Evolutionary conservation across 2,329 filamentous ascomycete species (phyloP).

Genomic region (Pseudogymnoascus sp.): DNA sequence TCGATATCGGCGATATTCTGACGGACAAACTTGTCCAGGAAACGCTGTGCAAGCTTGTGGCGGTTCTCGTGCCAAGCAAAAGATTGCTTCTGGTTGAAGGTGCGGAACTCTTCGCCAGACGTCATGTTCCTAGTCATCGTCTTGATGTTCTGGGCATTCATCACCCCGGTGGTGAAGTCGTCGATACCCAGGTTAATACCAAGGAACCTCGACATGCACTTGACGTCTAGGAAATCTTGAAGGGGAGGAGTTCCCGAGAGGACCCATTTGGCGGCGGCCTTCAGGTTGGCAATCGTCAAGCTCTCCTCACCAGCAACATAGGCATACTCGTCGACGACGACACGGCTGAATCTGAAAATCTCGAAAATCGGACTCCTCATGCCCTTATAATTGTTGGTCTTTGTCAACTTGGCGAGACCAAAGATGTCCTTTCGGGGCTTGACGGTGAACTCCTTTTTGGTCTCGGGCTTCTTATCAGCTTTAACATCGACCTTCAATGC

Average conservation of each 20-base stretch:
- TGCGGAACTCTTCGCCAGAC: conserved; percentile 47
- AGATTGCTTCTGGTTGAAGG: conserved; percentile 42
- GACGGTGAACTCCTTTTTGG: not conserved
- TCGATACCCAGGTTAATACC: conserved; percentile 47
- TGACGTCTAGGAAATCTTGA: conserved; percentile 49
- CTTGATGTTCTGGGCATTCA: conserved; percentile 39
- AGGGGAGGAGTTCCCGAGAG: conserved; percentile 56
- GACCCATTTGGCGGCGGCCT: conserved; percentile 41
- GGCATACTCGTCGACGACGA: conserved; percentile 59
- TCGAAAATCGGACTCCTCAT: conserved; percentile 40
- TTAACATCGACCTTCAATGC: not conserved
- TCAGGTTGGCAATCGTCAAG: conserved; percentile 34
- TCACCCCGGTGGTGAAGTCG: conserved; percentile 36
- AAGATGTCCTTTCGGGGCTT: conserved; percentile 9
- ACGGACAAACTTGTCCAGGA: conserved; percentile 38
- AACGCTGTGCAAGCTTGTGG: conserved; percentile 44
- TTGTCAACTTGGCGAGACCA: conserved; percentile 5
- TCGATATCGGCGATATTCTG: conserved; percentile 36
- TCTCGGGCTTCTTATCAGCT: not conserved
- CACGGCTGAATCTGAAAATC: conserved; percentile 50
- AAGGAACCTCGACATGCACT: conserved; percentile 49
- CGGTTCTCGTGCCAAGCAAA: conserved; percentile 44
- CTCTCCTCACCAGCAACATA: conserved; percentile 38
- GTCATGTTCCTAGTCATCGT: conserved; percentile 36
- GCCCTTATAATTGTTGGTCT: conserved; percentile 23